Base-by-base conservation (phyloP, 2,329 filamentous ascomycete species). In the Plectosphaerella sp. region DNA sequence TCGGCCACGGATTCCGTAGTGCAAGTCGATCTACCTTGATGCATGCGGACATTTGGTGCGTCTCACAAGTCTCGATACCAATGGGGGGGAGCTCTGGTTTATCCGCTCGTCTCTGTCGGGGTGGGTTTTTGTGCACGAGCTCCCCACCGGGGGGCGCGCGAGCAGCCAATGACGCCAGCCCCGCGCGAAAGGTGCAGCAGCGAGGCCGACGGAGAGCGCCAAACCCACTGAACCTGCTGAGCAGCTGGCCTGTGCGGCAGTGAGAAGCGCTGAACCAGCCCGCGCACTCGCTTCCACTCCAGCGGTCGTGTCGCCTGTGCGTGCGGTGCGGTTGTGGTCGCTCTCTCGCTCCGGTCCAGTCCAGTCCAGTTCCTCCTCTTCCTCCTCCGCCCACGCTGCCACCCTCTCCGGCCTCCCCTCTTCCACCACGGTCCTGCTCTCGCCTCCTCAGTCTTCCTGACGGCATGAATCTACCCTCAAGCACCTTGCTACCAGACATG, bases 401-500 rank as follows among this genome's bases (percentile, higher is more conserved):
- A 56, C 28, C 16, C 41, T 43, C 41, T n/a, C 41, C 41, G 16
- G n/a, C 18, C 41, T 16, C 16, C 16, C 18, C 41, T 43, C 41
- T 16, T n/a, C 37, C 37, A 15, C 37, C 37, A 15, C 37, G 16
- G 37, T 43, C 41, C 16, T 43, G 28, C 54, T 39, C 54, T 49
- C 54, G 47, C 46, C 52, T 39, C 50, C 47, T 47, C 48, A 49
- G 49, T 41, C 49, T 45, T 49, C 36, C 49, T 54, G 49, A 52
- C 54, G 56, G 56, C 52, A 56, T 57, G 56, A 54, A 48, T 49
- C 45, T 49, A 47, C 37, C 22, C 39, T 41, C 39, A 36, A 47
- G 43, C 43, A 48, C 37, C 52, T 49, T 52, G 43, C 48, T 51
- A 36, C 56, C 46, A 56, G 56, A 52, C 50, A 57, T 57, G 56